These are phyloP conservation scores for Penicillium crystallinum DNA, from an alignment of 495 filamentous ascomycete species.

Conservation along the genomic window DNA sequence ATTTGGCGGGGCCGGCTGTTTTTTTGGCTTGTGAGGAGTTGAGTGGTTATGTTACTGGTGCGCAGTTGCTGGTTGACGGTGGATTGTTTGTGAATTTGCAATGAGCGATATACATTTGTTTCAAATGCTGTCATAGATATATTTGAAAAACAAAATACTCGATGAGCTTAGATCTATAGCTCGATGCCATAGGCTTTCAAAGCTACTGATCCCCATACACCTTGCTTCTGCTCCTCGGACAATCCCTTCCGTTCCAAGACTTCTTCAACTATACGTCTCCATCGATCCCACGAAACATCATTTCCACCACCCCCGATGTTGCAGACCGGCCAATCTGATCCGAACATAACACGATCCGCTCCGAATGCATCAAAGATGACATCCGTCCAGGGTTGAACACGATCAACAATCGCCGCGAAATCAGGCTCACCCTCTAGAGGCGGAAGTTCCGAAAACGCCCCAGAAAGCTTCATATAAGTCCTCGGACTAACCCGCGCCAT, in stretches of 20 bases:
- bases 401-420: conserved; percentile 36
- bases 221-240: conserved; percentile 50
- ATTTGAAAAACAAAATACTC: too few species aligned
- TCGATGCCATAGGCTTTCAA: conserved; percentile 57
- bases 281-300: conserved; percentile 46
- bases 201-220: conserved; percentile 67
- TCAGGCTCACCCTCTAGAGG: conserved; percentile 33
- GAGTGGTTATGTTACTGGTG: conserved; percentile 76
- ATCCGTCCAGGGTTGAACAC: conserved; percentile 59
- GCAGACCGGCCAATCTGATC: conserved; percentile 87
- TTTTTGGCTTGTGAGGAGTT: conserved; percentile 75
- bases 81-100: conserved; percentile 68
- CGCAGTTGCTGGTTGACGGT: conserved; percentile 82
- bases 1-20: conserved; percentile 79
- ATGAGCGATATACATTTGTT: conserved; percentile 29
- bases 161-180: conserved; percentile 11
- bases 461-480: conserved; percentile 87
- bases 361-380: conserved; percentile 64
- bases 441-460: conserved; percentile 69
- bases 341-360: conserved; percentile 73
- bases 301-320: conserved; percentile 57
- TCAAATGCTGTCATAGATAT: too few species aligned
- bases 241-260: conserved; percentile 55
- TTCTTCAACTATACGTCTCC: conserved; percentile 43
- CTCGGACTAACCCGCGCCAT: conserved; percentile 49